Conservation (phyloP, 176 grass and related monocot genomes). For the Typha latifolia region DNA sequence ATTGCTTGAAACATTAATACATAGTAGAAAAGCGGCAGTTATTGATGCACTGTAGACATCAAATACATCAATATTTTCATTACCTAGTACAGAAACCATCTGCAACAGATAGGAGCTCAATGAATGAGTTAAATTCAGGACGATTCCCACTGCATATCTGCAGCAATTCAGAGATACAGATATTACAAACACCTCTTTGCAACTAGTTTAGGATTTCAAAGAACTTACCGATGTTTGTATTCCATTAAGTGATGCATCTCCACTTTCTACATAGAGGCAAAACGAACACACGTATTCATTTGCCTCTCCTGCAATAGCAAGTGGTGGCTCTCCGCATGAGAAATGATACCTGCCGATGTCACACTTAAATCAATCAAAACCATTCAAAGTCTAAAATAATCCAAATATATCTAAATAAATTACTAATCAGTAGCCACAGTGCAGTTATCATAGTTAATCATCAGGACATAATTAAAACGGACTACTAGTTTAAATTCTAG, state of each 20-base stretch:
- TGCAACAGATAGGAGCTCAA: conserved; percentile 33
- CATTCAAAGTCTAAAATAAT: conserved; percentile 1
- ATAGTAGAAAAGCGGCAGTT: no score
- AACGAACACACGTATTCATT: conserved; percentile 42
- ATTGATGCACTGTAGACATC: background rate
- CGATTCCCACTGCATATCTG: conserved; percentile 53
- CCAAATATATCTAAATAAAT: no score
- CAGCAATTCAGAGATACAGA: conserved; percentile 6
- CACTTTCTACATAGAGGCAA: conserved; percentile 62
- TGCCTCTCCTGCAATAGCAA: conserved; percentile 21
- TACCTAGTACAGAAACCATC: conserved; percentile 62
- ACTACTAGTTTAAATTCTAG: no score
- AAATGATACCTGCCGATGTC: conserved; percentile 61
- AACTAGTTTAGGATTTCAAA: background rate
- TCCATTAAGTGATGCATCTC: conserved; percentile 40
- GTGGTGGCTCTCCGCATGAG: conserved; percentile 37
- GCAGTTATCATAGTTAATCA: no score
- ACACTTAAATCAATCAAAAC: background rate
- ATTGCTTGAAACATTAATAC: no score
- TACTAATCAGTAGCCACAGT: no score
- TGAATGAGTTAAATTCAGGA: conserved; percentile 47
- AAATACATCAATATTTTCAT: background rate
- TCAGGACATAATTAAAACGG: no score
- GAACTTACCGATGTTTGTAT: conserved; percentile 43
- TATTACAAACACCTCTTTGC: conserved; percentile 16